Evolutionary conservation across 495 filamentous ascomycete genomes (phyloP), one percentile per base, ranked within the genome.

Genomic region (Xylaria longipes): DNA sequence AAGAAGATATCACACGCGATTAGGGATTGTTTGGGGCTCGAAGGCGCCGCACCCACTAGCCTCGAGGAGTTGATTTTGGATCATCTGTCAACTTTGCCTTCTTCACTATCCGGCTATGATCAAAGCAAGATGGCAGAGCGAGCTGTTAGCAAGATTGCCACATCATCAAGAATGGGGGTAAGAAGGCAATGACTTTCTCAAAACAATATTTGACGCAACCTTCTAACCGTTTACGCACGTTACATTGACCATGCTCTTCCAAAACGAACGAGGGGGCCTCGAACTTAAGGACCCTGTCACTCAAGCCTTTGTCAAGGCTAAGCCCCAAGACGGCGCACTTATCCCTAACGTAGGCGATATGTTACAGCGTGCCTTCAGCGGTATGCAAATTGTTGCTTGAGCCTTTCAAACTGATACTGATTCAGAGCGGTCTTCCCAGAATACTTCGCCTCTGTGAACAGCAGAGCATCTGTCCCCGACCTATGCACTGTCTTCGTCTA

Each of bases 241-340:
- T 7, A 81, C 80, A 43, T 74, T 86, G 43, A 87, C 86, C 5
- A 72, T 87, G 43, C 75, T 88, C 0, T 85, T 87, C 72, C 85
- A 87, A 73, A 84, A 88, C 66, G 72, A 77, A 9, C 70, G 75
- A 64, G 84, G 84, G 5, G 85, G 83, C 0, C 74, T 88, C 11
- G 85, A 88, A 77, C 84, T 91, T 6, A 87, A 89, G 71, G 86
- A 89, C 61, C 79, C 86, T 27, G 64, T 58, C 11, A 71, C 81
- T 14, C 85, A 86, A 1, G 80, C 77, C 2, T 91, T 88, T 74
- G 72, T 89, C 3, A 82, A 84, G 15, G 89, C 82, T 0, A 71
- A 72, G 1, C 84, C 84, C 5, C 71, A 88, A 33, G 82, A 84
- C 54, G 84, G 86, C 43, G 81, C 85, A 1, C 81, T 88, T 29